Conservation (phyloP, 1,139 yeast species). For the Wickerhamiella infanticola region DNA sequence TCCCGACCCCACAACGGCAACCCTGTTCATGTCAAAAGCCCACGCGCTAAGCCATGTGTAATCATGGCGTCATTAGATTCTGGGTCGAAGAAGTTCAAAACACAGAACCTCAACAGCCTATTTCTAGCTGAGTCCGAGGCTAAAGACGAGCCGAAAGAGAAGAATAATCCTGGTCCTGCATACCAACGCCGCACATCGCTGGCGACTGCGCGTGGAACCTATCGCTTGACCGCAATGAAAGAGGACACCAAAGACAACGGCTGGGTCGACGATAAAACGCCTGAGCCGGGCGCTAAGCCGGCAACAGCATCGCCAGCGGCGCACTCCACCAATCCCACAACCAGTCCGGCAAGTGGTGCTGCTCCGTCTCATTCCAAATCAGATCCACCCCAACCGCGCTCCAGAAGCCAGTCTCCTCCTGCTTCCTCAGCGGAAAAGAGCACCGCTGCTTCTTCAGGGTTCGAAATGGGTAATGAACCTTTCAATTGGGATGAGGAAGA, state of each 20-base stretch:
- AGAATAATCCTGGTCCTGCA: slow-evolving; percentile 8
- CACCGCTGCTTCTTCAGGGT: neutral
- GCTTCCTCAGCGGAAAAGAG: neutral
- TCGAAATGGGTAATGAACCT: slow-evolving; percentile 3
- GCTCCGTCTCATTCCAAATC: neutral
- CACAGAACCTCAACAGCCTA: slow-evolving; percentile 25
- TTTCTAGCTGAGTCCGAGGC: slow-evolving; percentile 16
- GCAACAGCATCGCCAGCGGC: neutral
- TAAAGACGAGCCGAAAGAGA: slow-evolving; percentile 10
- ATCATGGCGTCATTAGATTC: neutral
- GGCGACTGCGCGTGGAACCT: slow-evolving; percentile 23
- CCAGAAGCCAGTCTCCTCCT: slow-evolving; percentile 8
- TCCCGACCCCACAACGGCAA: slow-evolving; percentile 82
- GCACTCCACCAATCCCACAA: neutral
- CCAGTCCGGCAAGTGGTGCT: neutral
- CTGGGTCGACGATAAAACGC: neutral
- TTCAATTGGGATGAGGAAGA: slow-evolving; percentile 31
- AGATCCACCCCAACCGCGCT: neutral
- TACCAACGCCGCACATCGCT: slow-evolving; percentile 9
- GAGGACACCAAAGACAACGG: slow-evolving; percentile 12
- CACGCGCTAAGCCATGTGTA: neutral
- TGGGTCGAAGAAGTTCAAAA: slow-evolving; percentile 23
- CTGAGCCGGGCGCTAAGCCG: neutral
- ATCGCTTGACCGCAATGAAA: slow-evolving; percentile 22
- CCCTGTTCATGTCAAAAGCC: neutral